Evolutionary conservation across 441 rosid species (phyloP), one percentile per base, ranked within the genome.

Genomic region (Macaranga tanarius): DNA sequence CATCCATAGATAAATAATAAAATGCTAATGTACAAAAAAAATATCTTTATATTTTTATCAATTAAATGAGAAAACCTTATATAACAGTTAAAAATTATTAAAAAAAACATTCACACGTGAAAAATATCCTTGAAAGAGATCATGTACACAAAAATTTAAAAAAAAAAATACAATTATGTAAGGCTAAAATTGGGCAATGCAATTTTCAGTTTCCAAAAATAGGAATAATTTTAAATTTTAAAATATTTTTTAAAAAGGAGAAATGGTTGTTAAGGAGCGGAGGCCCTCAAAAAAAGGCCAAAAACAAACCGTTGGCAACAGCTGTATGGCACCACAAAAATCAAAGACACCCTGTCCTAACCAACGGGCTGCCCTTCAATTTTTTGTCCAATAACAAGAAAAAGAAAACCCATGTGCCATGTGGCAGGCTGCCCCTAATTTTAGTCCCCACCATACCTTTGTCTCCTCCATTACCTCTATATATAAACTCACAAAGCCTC

Each of bases 231-330:
- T 31, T 31, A 31, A 31, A n/a, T n/a, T 31, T 31, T 31, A 4
- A 31, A 31, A 2, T 31, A 6, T 45, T 65, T 16, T 45, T 51
- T 10, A 17, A 3, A 60, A 70, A 54, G 20, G 6, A 65, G 26
- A 9, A 20, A 34, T 0, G 59, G 51, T 55, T 2, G 67, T 25
- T 16, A 58, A 44, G 31, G 23, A 40, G 71, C 38, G 70, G 71
- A 45, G 62, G 54, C 62, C 77, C 61, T 38, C 8, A 60, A 40
- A 28, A 13, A 23, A 59, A 15, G 47, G 71, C 38, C 47, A 7
- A 56, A 54, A 42, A 42, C 4, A 63, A 75, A 65, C 67, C 65
- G 78, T 72, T 70, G 82, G 82, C 69, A 61, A 81, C 86, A 85
- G 86, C 86, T 83, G 86, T 72, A 56, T 34, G 66, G 66, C 77